Conservation (phyloP, 768 basidiomycete species). For the Infundibulicybe gibba region DNA sequence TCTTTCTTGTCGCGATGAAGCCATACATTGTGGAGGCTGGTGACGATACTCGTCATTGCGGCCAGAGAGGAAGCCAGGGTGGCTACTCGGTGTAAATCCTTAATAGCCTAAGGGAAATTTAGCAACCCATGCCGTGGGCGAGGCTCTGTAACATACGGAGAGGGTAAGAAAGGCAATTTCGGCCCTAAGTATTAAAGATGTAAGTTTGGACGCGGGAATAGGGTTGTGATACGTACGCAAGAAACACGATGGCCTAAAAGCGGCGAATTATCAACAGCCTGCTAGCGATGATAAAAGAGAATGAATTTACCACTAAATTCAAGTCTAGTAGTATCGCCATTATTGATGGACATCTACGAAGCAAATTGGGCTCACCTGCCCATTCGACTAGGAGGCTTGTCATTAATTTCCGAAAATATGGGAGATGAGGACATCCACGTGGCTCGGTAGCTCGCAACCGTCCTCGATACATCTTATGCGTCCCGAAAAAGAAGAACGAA, state of each 20-base stretch:
- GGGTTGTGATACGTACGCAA: not conserved
- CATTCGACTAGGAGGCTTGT: slow-evolving; percentile 17
- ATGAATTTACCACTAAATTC: not conserved
- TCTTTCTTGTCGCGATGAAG: slow-evolving; percentile 12
- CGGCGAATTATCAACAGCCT: not conserved
- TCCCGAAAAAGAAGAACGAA: slow-evolving; percentile 9
- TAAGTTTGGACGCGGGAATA: too few relatives aligned
- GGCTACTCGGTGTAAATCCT: slow-evolving; percentile 7
- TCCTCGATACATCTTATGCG: slow-evolving; percentile 13
- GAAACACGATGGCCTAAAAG: not conserved
- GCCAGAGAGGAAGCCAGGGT: slow-evolving; percentile 11
- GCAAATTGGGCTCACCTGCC: slow-evolving; percentile 13
- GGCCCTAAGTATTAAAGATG: not conserved
- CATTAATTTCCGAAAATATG: slow-evolving; percentile 14
- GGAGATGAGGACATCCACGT: slow-evolving; percentile 7
- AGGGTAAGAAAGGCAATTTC: not conserved
- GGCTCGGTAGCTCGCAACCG: slow-evolving; percentile 14
- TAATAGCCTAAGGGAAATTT: slow-evolving; percentile 6
- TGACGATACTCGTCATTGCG: slow-evolving; percentile 10
- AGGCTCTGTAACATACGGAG: too few relatives aligned
- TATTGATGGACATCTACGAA: not conserved
- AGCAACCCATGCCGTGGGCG: not conserved
- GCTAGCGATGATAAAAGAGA: not conserved
- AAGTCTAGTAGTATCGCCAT: not conserved
- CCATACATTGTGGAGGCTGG: slow-evolving; percentile 15